Percentiles rank a stretch among this genome's conserved stretches.
These are phyloP conservation scores for Blumeria hordei DNA, from an alignment of 2,329 filamentous ascomycete genomes.

Conservation along the genomic window DNA sequence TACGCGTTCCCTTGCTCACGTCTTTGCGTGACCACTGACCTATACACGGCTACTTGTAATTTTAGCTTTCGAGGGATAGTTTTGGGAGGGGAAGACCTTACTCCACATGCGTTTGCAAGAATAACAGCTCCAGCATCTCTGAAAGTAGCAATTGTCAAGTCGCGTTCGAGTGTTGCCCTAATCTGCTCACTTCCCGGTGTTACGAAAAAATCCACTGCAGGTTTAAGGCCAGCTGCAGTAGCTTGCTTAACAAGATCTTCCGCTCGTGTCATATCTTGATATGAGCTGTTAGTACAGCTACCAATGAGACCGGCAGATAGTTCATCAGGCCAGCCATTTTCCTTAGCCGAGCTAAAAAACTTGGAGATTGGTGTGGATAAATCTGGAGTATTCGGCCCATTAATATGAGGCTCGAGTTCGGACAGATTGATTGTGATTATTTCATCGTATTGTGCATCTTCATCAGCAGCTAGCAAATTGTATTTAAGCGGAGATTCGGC, in stretches of 20 bases:
- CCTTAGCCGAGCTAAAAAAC: constrained; percentile 64
- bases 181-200: constrained; percentile 95
- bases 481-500: constrained; percentile 18
- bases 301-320: constrained; percentile 88
- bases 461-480: constrained; percentile 52
- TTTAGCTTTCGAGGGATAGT: not conserved
- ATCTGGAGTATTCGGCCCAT: constrained; percentile 90
- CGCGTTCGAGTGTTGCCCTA: constrained; percentile 73
- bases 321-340: constrained; percentile 73
- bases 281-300: constrained; percentile 96
- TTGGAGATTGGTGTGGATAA: constrained; percentile 75
- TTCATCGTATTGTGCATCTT: constrained; percentile 69
- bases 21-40: constrained; percentile 91
- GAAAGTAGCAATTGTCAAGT: constrained; percentile 69
- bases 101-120: constrained; percentile 77
- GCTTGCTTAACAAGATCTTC: constrained; percentile 88
- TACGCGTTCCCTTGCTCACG: constrained; percentile 59
- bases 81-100: not conserved
- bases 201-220: constrained; percentile 80
- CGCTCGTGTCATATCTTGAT: constrained; percentile 92
- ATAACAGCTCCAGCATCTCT: constrained; percentile 67
- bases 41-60: constrained; percentile 30
- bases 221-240: constrained; percentile 65
- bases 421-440: constrained; percentile 78
- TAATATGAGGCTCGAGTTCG: constrained; percentile 81